Evolutionary conservation across 2,329 filamentous ascomycete genomes (phyloP).

Genomic region (Penicillium decumbens): DNA sequence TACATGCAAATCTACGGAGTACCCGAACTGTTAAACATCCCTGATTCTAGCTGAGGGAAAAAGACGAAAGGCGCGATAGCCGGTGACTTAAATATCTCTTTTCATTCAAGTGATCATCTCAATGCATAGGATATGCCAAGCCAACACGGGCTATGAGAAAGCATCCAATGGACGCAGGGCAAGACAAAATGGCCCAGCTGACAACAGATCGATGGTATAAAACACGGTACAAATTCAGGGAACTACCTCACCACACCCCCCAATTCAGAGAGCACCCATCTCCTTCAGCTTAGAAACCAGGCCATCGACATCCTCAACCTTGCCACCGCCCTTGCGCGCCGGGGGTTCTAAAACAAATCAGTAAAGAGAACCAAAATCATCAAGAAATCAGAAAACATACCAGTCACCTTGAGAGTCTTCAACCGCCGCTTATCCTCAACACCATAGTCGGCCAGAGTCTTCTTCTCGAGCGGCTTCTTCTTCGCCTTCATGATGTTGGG

Average conservation of each 20-base stretch:
- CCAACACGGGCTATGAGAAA: conserved; percentile 5
- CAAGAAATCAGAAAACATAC: conserved; percentile 46
- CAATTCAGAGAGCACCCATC: conserved; percentile 72
- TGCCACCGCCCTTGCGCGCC: conserved; percentile 82
- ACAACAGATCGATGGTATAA: conserved; percentile 23
- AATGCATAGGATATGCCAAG: conserved; percentile 4
- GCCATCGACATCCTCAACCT: conserved; percentile 97
- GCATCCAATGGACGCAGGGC: conserved; percentile 2
- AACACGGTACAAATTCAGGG: conserved; percentile 16
- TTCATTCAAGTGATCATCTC: background rate
- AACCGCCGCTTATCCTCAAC: conserved; percentile 69
- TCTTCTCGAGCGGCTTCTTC: conserved; percentile 98
- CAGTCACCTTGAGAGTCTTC: conserved; percentile 84
- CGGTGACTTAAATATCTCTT: background rate
- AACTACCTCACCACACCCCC: background rate
- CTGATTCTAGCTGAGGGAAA: background rate
- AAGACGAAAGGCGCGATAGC: background rate
- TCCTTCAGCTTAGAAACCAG: conserved; percentile 92
- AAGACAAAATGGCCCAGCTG: conserved; percentile 8
- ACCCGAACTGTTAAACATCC: background rate
- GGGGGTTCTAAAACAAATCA: conserved; percentile 63
- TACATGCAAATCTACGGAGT: background rate
- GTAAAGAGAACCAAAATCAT: background rate
- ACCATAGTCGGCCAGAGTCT: conserved; percentile 75
- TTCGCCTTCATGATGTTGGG: conserved; percentile 99